Conservation (phyloP, 2,329 filamentous ascomycete genomes). For the Endoconidiophora polonica region DNA sequence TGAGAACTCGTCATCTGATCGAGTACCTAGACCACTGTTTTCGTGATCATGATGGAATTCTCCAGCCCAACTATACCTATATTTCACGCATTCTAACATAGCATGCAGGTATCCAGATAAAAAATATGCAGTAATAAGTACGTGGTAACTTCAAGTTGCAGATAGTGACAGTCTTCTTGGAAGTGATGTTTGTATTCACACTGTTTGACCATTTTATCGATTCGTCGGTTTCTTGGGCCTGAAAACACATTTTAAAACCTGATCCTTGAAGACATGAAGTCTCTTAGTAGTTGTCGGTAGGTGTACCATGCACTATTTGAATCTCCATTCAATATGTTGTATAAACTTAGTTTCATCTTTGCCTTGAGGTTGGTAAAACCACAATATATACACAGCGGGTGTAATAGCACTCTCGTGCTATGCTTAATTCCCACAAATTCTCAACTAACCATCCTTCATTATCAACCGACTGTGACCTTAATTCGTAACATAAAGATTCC, state of each 20-base stretch:
- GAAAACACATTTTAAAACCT: constrained; percentile 26
- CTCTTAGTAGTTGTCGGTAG: neutral
- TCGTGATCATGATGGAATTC: constrained; percentile 17
- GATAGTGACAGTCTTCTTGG: constrained; percentile 16
- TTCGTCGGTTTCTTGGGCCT: constrained; percentile 25
- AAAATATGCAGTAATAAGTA: constrained; percentile 14
- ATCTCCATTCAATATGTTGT: too few species aligned
- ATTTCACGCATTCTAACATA: constrained; percentile 18
- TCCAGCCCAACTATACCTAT: constrained; percentile 14
- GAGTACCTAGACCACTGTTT: constrained; percentile 19
- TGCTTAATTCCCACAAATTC: too few species aligned
- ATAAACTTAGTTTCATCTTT: too few species aligned
- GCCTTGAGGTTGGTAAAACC: too few species aligned
- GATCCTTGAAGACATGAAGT: constrained; percentile 7
- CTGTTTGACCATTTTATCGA: constrained; percentile 35
- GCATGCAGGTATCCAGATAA: constrained; percentile 20
- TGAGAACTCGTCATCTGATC: constrained; percentile 51
- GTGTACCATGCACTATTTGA: too few species aligned
- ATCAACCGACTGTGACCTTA: too few species aligned
- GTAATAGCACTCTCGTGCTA: too few species aligned
- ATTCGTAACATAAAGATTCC: too few species aligned
- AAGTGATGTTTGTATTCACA: constrained; percentile 35
- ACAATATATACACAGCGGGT: too few species aligned
- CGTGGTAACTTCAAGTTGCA: too few species aligned
- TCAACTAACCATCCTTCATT: too few species aligned